Evolutionary conservation across 768 basidiomycete genomes (phyloP), one percentile per base, ranked within the genome.

Genomic region (Phylloporus rhodoxanthus): DNA sequence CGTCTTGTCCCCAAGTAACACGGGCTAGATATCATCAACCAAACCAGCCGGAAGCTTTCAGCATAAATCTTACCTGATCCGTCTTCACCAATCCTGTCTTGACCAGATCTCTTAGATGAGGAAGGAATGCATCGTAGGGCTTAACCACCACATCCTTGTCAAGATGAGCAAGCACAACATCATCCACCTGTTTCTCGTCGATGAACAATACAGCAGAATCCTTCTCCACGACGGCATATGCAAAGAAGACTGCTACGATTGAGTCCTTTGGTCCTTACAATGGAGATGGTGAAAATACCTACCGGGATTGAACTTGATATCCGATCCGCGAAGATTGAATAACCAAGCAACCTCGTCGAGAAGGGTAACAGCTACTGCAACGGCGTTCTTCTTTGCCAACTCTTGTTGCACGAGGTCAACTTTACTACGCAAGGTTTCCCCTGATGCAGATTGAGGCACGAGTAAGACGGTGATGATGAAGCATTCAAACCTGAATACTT

Each of bases 321-420:
- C 95, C 2, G 83, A 79, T 1, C 93, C 94, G 53, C 95, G 84
- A 28, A 99, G 73, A 66, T 97, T 94, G 71, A 91, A 89, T 33
- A 93, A 63, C 92, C 92, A 98, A 0, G 91, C 92, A 43, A 95
- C 82, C 65, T 98, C 95, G 65, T 98, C 95, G 19, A 98, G 78
- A 76, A 86, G 83, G n/a, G 77, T 85, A 4, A 97, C 78, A 1
- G 95, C 83, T 36, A 89, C 66, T 2, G 87, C 91, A 55, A 71
- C 64, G 1, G 69, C 70, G 3, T 72, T 68, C 51, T 75, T 72
- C 60, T 82, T 77, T n/a, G 70, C 71, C 47, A 95, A 56, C 52
- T 85, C 82, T 49, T 81, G 76, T 29, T 91, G 75, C 5, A 91
- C 68, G 17, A 72, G 70, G 15, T 69, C 68, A 36, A 99, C 71